phyloP scores from a whole-genome alignment of 73 alveolate genomes.

The Paramecium octaurelia region DNA sequence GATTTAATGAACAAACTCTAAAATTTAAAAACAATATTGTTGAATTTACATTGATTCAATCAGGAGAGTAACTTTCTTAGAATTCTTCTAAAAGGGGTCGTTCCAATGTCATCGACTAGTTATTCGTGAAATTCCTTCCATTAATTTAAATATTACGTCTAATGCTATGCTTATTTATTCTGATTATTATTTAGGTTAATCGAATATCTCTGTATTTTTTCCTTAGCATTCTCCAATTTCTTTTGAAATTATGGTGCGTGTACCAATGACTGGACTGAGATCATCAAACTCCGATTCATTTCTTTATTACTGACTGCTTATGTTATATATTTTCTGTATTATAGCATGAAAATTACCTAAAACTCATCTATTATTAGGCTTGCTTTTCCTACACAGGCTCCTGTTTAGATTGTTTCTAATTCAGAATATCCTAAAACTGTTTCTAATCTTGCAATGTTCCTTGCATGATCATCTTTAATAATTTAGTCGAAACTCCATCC shows the following conservation, averaged over 20 bases:
- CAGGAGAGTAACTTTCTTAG: slow-evolving; percentile 1
- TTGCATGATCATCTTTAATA: slow-evolving; percentile 38
- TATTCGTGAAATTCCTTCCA: slow-evolving; percentile 22
- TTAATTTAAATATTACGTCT: background rate
- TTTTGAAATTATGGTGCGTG: slow-evolving; percentile 2
- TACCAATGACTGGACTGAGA: slow-evolving; percentile 12
- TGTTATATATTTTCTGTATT: background rate
- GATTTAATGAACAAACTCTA: background rate
- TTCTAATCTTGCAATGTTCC: slow-evolving; percentile 35
- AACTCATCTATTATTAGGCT: background rate
- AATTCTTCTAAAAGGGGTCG: background rate
- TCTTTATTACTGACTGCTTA: background rate
- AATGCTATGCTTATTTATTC: background rate
- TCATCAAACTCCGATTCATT: slow-evolving; percentile 5
- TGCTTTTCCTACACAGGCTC: slow-evolving; percentile 9
- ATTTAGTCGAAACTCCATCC: slow-evolving; percentile 34
- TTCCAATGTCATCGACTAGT: slow-evolving; percentile 21
- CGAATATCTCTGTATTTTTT: background rate
- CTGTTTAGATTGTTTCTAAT: background rate
- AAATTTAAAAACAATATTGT: background rate
- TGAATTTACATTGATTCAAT: background rate
- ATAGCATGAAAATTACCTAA: background rate
- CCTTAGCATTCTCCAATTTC: slow-evolving; percentile 2
- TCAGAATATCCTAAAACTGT: background rate
- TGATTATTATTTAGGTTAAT: background rate